phyloP scores from a whole-genome alignment of 352 stramenopile species.

The Peronosclerospora sorghi region DNA sequence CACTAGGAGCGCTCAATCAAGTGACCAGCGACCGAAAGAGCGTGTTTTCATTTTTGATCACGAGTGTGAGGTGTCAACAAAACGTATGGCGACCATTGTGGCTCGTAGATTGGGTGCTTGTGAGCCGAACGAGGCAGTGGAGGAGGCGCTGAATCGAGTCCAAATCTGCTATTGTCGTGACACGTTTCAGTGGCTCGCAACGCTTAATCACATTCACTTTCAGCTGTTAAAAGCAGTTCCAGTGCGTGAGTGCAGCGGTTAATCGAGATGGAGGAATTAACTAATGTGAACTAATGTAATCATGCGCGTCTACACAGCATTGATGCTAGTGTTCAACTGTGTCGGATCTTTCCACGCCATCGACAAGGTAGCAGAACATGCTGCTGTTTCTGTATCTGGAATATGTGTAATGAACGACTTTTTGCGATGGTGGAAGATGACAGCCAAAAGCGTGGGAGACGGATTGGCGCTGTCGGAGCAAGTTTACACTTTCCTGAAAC shows the following conservation, averaged over 20 bases:
- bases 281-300: neutral
- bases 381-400: neutral
- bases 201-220: slow-evolving; percentile 63
- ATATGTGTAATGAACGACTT: no score
- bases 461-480: no score
- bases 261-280: neutral
- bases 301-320: slow-evolving; percentile 15
- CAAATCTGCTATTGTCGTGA: slow-evolving; percentile 41
- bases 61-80: slow-evolving; percentile 30
- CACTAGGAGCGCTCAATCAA: slow-evolving; percentile 16
- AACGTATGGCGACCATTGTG: slow-evolving; percentile 5
- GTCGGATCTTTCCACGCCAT: slow-evolving; percentile 55
- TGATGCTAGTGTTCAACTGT: slow-evolving; percentile 50
- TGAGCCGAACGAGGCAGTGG: slow-evolving; percentile 6
- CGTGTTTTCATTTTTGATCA: slow-evolving; percentile 61
- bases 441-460: no score
- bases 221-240: slow-evolving; percentile 35
- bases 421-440: no score
- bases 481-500: no score
- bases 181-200: slow-evolving; percentile 66
- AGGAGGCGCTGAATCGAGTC: slow-evolving; percentile 25
- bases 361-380: slow-evolving; percentile 31
- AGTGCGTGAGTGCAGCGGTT: slow-evolving; percentile 23
- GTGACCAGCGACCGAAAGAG: slow-evolving; percentile 15
- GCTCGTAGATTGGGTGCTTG: slow-evolving; percentile 2